A percentile compares a stretch with the other conserved stretches of the same genome.
These are phyloP conservation scores for Xylaria telfairii DNA, from an alignment of 495 filamentous ascomycete genomes.

Conservation along the genomic window DNA sequence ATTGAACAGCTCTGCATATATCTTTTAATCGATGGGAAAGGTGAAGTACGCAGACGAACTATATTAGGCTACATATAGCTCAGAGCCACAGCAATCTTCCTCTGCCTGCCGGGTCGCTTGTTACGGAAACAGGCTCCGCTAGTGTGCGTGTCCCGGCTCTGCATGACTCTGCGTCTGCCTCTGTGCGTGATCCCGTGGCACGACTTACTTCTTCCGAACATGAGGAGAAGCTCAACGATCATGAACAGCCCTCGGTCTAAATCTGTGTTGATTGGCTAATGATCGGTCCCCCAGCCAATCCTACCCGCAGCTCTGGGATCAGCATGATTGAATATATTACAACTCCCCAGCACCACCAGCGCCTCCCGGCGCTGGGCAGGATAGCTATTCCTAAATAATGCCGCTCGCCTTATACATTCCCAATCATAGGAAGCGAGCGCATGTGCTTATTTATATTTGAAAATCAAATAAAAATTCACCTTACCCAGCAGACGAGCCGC, in stretches of 20 bases:
- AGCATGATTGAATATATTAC: slow-evolving; percentile 25
- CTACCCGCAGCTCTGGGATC: slow-evolving; percentile 15
- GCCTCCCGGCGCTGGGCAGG: neutral
- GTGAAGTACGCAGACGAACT: neutral
- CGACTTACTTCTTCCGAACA: slow-evolving; percentile 20
- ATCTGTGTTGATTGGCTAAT: slow-evolving; percentile 4
- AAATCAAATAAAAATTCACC: slow-evolving; percentile 4
- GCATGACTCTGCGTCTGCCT: slow-evolving; percentile 9
- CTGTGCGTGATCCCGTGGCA: neutral
- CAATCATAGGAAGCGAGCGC: neutral
- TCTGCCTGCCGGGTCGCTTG: slow-evolving; percentile 8
- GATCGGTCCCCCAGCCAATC: neutral
- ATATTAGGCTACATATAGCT: neutral
- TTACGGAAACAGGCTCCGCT: slow-evolving; percentile 26
- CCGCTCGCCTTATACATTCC: neutral
- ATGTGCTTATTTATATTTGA: neutral
- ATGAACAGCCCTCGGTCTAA: neutral
- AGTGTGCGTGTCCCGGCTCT: slow-evolving; percentile 26
- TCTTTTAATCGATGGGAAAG: neutral
- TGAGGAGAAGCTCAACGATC: slow-evolving; percentile 9
- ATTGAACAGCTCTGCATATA: neutral
- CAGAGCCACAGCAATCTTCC: neutral
- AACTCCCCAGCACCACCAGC: neutral
- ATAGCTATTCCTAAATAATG: neutral
- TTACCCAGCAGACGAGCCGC: neutral